Conservation (phyloP, 2,329 filamentous ascomycete genomes). For the Claviceps sp. region DNA sequence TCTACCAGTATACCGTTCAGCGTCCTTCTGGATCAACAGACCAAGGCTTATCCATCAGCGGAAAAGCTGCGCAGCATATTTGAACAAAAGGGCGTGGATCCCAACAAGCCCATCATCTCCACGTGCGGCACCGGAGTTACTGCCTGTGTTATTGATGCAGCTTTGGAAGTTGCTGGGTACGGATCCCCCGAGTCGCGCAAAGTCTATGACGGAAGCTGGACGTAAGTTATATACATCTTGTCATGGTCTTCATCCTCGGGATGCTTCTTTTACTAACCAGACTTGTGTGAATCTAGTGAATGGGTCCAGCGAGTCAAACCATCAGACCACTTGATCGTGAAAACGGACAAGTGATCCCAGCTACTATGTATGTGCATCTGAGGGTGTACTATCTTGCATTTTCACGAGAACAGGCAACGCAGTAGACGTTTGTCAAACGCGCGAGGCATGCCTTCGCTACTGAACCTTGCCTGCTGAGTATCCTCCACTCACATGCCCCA, state of each 20-base stretch:
- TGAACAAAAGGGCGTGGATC: constrained; percentile 64
- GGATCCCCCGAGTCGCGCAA: constrained; percentile 52
- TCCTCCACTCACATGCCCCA: background rate
- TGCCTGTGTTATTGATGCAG: constrained; percentile 80
- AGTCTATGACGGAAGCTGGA: constrained; percentile 97
- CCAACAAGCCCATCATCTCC: constrained; percentile 66
- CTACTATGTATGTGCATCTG: background rate
- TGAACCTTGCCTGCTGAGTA: background rate
- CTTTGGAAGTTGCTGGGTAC: constrained; percentile 64
- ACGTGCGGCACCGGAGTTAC: constrained; percentile 93
- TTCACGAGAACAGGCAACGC: background rate
- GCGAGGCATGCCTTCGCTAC: constrained; percentile 1
- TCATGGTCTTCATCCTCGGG: background rate
- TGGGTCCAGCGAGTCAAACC: constrained; percentile 54
- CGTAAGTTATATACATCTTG: constrained; percentile 46
- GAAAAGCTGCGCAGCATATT: constrained; percentile 66
- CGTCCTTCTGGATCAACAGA: constrained; percentile 66
- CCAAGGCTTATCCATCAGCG: constrained; percentile 63
- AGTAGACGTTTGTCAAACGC: background rate
- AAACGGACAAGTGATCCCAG: constrained; percentile 23
- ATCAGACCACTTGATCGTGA: constrained; percentile 48
- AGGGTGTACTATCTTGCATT: background rate
- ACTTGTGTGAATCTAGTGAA: constrained; percentile 29
- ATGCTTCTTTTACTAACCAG: constrained; percentile 13
- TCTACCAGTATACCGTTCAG: constrained; percentile 72